Base-by-base conservation (phyloP, 2,329 filamentous ascomycete species). In the Ophiostoma pallidulum region DNA sequence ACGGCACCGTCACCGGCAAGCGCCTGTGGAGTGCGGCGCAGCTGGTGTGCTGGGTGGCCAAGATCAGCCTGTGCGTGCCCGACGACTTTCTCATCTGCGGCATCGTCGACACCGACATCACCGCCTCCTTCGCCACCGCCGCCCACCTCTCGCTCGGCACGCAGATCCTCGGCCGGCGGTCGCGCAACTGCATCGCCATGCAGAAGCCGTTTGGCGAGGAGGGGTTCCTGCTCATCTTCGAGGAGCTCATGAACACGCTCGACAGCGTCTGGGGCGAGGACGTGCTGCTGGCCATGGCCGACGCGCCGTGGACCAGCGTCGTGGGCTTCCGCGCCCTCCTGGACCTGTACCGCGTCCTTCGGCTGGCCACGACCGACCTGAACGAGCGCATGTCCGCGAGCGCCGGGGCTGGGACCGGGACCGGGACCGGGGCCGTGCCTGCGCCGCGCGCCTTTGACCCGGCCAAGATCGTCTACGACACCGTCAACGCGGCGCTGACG, bases 81-180 rank as follows among this genome's bases (percentile, higher is more conserved):
- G 46, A 48, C 12, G 46, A 48, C 26, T 48, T 48, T 22, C 46
- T 48, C 28, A 48, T 48, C 16, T 48, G 46, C 20, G 46, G 46
- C 19, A 48, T 48, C 19, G 46, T 48, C 24, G 46, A 48, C 33
- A 48, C 39, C 24, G 35, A 44, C 40, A 48, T 48, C 32, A 38
- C 40, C 3, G 39, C 46, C 8, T 22, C 46, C 19, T 48, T 48
- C 35, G 46, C 46, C 28, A 48, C 46, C 4, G 46, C 46, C 5
- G 40, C 46, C 40, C 46, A 48, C 20, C 46, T 48, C n/a, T 48
- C 46, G 18, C 35, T 48, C 13, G 46, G 46, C 2, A 44, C 13
- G 4, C 40, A 48, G 19, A 35, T 48, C 9, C 46, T 48, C 20
- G 46, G 46, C 16, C 33, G 46, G 3, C 26, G 46, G 5, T 48